Conservation (phyloP, 1,284 basidiomycete species). For the Testicularia cyperi region DNA sequence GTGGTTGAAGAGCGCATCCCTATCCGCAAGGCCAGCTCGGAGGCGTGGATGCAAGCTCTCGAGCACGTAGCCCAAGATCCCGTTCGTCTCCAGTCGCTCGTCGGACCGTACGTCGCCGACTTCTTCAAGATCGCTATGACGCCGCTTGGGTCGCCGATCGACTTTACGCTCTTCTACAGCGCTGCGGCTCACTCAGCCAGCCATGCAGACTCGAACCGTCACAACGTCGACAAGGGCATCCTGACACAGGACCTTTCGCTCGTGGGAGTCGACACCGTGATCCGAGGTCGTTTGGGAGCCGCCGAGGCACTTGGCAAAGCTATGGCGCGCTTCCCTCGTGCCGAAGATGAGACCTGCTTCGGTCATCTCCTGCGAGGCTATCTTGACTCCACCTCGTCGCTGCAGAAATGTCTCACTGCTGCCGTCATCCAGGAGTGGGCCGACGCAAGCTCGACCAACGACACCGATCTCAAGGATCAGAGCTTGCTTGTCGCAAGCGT, state of each 20-base stretch:
- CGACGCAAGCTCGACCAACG: slow-evolving; percentile 34
- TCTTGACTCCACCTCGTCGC: slow-evolving; percentile 81
- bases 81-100: slow-evolving; percentile 15
- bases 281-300: slow-evolving; percentile 79
- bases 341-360: slow-evolving; percentile 30
- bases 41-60: slow-evolving; percentile 76
- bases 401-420: slow-evolving; percentile 82
- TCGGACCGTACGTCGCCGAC: slow-evolving; percentile 56
- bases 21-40: slow-evolving; percentile 76
- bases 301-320: slow-evolving; percentile 78
- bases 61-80: slow-evolving; percentile 48
- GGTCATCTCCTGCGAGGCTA: slow-evolving; percentile 74
- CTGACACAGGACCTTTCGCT: slow-evolving; percentile 85
- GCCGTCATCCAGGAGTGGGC: slow-evolving; percentile 94
- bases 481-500: slow-evolving; percentile 59
- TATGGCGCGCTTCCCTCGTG: slow-evolving; percentile 70
- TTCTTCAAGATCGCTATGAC: slow-evolving; percentile 78
- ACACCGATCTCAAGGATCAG: slow-evolving; percentile 21
- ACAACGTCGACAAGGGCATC: slow-evolving; percentile 97
- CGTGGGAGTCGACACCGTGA: slow-evolving; percentile 74
- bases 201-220: slow-evolving; percentile 59
- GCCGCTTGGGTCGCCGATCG: slow-evolving; percentile 80
- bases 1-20: slow-evolving; percentile 86
- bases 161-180: slow-evolving; percentile 70
- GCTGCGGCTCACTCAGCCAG: slow-evolving; percentile 52